Evolutionary conservation across 78 protist genomes (phyloP).

Genomic region (Bodo saltans): DNA sequence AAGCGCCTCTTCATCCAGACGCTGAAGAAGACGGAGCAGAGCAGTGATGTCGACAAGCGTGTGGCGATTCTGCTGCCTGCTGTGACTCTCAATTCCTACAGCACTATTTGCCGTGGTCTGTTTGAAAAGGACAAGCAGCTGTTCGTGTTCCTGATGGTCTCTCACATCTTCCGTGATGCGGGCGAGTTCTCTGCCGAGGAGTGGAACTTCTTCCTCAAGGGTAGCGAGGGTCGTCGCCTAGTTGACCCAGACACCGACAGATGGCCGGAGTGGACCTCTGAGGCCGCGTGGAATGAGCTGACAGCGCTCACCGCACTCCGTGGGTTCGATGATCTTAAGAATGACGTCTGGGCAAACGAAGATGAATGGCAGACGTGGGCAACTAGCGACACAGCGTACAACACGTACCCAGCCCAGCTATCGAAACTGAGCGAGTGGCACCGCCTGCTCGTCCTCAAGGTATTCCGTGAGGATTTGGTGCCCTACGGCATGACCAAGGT

Average conservation of each 20-base stretch:
- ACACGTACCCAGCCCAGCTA: neutral
- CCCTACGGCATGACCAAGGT: slow-evolving; percentile 15
- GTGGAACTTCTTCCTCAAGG: slow-evolving; percentile 60
- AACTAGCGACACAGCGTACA: neutral
- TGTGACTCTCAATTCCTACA: slow-evolving; percentile 39
- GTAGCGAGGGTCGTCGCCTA: slow-evolving; percentile 28
- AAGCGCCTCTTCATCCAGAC: slow-evolving; percentile 34
- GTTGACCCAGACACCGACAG: neutral
- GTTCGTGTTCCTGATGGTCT: slow-evolving; percentile 52
- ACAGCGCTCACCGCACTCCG: neutral
- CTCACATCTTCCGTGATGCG: slow-evolving; percentile 23
- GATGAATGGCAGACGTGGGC: slow-evolving; percentile 28
- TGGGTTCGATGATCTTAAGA: neutral
- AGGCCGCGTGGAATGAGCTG: slow-evolving; percentile 46
- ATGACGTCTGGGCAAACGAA: neutral
- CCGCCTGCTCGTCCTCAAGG: slow-evolving; percentile 45
- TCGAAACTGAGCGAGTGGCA: slow-evolving; percentile 8
- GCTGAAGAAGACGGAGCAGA: slow-evolving; percentile 6
- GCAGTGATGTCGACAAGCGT: slow-evolving; percentile 3
- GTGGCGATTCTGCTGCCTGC: slow-evolving; percentile 14
- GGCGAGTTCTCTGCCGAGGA: slow-evolving; percentile 45
- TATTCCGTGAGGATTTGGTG: slow-evolving; percentile 56
- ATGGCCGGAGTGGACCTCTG: slow-evolving; percentile 56
- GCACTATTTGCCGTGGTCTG: slow-evolving; percentile 60
- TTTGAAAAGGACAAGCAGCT: slow-evolving; percentile 65